Evolutionary conservation across 305 asterid species (phyloP).

Genomic region (Solanum aculeatissimum): DNA sequence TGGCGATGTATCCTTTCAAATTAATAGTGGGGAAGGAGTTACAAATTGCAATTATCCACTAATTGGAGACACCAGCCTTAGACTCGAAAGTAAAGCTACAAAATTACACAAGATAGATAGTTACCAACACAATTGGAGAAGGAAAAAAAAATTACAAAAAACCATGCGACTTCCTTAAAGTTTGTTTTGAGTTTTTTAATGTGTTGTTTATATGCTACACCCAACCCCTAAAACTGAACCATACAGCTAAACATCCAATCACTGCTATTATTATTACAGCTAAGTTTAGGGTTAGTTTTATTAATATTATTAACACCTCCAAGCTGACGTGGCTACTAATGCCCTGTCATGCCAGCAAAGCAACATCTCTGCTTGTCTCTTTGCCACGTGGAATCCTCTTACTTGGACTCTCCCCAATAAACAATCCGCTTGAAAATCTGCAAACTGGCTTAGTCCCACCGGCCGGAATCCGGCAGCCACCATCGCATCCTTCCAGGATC

Average conservation of each 20-base stretch:
- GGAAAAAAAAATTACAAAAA: neutral
- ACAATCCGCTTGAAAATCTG: conserved; percentile 84
- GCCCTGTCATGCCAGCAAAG: conserved; percentile 96
- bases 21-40: neutral
- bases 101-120: neutral
- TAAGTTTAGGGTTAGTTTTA: neutral
- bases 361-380: conserved; percentile 86
- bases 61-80: neutral
- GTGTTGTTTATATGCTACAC: neutral
- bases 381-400: conserved; percentile 79
- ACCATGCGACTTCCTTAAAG: neutral
- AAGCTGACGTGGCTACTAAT: conserved; percentile 75
- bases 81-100: neutral
- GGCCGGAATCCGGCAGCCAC: conserved; percentile 65
- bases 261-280: neutral
- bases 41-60: neutral
- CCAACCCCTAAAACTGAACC: conserved; percentile 1
- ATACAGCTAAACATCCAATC: neutral
- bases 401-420: conserved; percentile 57
- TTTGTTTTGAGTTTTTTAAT: neutral
- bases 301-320: conserved; percentile 43
- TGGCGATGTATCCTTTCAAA: neutral
- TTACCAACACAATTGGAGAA: neutral
- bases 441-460: conserved; percentile 61
- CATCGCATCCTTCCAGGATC: conserved; percentile 73